Base-by-base conservation (phyloP, 345 rosid genomes). In the Geranium brycei region DNA sequence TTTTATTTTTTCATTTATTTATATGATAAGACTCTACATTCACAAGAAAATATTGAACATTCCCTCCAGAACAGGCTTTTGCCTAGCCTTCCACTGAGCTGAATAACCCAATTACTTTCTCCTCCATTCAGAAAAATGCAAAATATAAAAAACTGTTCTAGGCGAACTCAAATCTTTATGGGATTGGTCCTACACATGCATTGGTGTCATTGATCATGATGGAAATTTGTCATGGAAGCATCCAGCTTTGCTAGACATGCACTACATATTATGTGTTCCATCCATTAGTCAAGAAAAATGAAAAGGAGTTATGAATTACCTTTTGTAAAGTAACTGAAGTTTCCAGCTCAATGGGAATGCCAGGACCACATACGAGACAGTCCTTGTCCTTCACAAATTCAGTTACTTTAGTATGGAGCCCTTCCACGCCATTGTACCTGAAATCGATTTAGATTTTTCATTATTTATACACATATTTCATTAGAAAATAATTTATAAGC, bases 291-390 rank as follows among this genome's bases (percentile, higher is more conserved):
- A 64, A n/a, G 35, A 15, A 31, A 23, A 63, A 58, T 10, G n/a
- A 31, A 32, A 38, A 38, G 13, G 11, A 40, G 41, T 62, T 40
- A 32, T 19, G 58, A 73, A 73, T 70, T 67, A 92, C 98, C 98
- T 87, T 85, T 65, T 80, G 81, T 71, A 88, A 78, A 64, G 96
- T 83, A 69, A 87, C 75, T 41, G 95, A 70, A 63, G 79, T 69
- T 67, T 87, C 96, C 58, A 88, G 65, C 82, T 93, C 96, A 51
- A 93, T 74, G 51, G 85, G 91, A 72, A 90, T 80, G 28, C 95
- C 96, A 4, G 99, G 97, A 73, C 97, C 96, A 71, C 99, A 93
- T n/a, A 83, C 95, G 53, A 90, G 91, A 79, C 99, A 93, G 47
- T 92, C 97, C 73, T 77, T 80, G 73, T 86, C 85, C 73, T 78